Evolutionary conservation across 1,139 yeast species (phyloP), one percentile per base, ranked within the genome.

Genomic region (Debaryomycetaceae sp.): DNA sequence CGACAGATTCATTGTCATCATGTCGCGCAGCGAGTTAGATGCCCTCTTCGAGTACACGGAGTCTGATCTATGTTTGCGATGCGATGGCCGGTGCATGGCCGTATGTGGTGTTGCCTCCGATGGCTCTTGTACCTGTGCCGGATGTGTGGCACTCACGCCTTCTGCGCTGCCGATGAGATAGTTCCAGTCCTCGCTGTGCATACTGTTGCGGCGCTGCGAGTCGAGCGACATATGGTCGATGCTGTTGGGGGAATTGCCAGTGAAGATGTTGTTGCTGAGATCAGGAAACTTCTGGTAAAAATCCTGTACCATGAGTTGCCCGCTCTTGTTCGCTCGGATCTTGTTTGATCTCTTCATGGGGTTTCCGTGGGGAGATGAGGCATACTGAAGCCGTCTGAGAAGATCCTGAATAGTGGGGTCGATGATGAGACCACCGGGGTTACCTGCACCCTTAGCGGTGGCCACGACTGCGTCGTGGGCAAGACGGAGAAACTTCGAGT

Each of bases 331-430:
- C 38, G 73, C 67, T 22, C 57, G 59, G n/a, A 73, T 65, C 24
- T 60, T 59, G 9, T 65, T 63, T 6, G 70, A 64, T 36, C 60
- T 60, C 36, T 62, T 63, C 24, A 73, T 73, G 6, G 78, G 79
- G 49, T 73, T 74, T 6, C 75, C 75, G 57, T 79, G 84, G 3
- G 84, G 83, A 24, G 81, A 70, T 45, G 73, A 64, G 9, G 78
- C 78, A 52, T 80, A 80, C 51, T 78, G 82, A 42, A 79, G 62
- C 46, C 84, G 57, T 46, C 69, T 66, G 36, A 80, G 60, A 27
- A 80, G 65, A 51, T 77, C 82, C 50, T 69, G 69, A 23, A 80
- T 75, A 1, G 84, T 78, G 5, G 84, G 84, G 55, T 80, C 84
- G 14, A 79, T 73, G 29, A 59, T 46, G 14, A 51, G 51, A 13